Evolutionary conservation across 2,329 filamentous ascomycete species (phyloP), one percentile per base, ranked within the genome.

Genomic region (Hirsutella thompsonii): DNA sequence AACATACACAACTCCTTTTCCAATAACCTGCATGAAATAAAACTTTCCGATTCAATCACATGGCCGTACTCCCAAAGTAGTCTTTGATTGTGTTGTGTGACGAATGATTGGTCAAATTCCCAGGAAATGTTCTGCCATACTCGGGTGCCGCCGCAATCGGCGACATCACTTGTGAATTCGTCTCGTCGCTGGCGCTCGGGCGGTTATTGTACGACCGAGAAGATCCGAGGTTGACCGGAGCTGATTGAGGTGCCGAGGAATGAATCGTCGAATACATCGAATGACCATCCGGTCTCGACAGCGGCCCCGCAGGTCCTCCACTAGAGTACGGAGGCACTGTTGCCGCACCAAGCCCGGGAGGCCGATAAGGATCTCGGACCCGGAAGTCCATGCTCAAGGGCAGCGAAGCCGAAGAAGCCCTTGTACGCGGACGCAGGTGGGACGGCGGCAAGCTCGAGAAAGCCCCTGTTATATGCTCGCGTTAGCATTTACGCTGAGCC

Each of bases 141-240:
- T 76, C 72, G 40, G 65, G 66, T 0, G 72, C 59, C 3, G 70
- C 66, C 3, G 66, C 65, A 42, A 74, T 72, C 1, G 71, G 71
- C 2, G 72, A 69, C 49, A 67, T 72, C 59, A 76, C 62, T 50
- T 75, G 72, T 10, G 32, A 6, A 19, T 18, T 16, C 3, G 14
- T 9, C 8, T 18, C 32, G 14, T 34, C 8, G n/a, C 16, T 8
- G 8, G 2, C 32, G n/a, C n/a, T 19, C n/a, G 32, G 14, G 14
- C 32, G 32, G 16, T 16, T 16, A 16, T 34, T 34, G n/a, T 16
- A 34, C 13, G 32, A 14, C 13, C 34, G 34, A 2, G 34, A 8
- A 10, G 18, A 11, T 20, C 9, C 9, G 18, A 20, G 34, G 18
- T 19, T 20, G n/a, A 19, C 11, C 3, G 71, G 63, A 51, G 72